Base-by-base conservation (phyloP, 495 filamentous ascomycete species). In the Daldinia caldariorum region DNA sequence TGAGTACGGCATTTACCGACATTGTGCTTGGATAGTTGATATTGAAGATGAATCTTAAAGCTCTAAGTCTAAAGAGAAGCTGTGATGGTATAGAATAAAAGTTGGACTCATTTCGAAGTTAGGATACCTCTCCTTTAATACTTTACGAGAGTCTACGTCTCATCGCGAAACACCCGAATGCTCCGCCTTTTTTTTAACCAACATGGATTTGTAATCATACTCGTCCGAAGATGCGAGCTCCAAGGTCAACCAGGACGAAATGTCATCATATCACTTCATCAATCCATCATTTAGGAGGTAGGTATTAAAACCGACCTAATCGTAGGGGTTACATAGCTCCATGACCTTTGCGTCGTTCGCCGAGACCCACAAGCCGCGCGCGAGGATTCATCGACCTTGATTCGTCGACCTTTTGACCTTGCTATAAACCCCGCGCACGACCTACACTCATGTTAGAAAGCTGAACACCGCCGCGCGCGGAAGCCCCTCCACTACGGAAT, bases 1-100 rank as follows among this genome's bases (percentile, higher is more conserved):
- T 79, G 45, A 83, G 77, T 16, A 76, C 71, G 54, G 73, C 51
- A 26, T 45, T 58, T 34, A 58, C 47, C 38, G 72, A 59, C 64
- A 70, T 75, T 58, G 51, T 78, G 55, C 7, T 68, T 74, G 63
- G 37, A 58, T 60, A 31, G 26, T 61, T 26, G 41, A 41, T 61
- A 34, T 8, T 67, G 37, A 74, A 67, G 41, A 47, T 22, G 43
- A 22, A 12, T 22, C 9, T 47, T 47, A 22, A 47, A 18, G 43
- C 18, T 47, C 43, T 47, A 47, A 47, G 16, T 22, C 20, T 47
- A 12, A 1, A 47, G 18, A 47, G 18, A 47, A 47, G 43, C 43
- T 22, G 1, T 20, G 18, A 4, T 20, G 18, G 9, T 47, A 22
- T 20, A 10, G 16, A 10, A 47, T 47, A 16, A 5, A 47, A 47